Evolutionary conservation across 2,329 filamentous ascomycete genomes (phyloP), one percentile per base, ranked within the genome.

Genomic region (Decorospora gaudefroyi): DNA sequence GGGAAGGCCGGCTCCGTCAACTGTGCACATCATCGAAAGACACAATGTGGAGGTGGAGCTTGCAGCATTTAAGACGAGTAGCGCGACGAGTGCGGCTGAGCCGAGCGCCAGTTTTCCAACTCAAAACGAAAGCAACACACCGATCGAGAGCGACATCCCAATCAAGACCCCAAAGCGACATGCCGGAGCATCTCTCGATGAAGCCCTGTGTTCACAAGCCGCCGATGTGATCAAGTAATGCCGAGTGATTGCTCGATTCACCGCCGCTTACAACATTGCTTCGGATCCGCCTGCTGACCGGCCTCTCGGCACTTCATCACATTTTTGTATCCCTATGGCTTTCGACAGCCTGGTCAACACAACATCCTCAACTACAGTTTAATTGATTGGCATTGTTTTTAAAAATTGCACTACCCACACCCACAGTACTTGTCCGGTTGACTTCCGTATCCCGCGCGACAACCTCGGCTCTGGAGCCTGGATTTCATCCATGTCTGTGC

Each of bases 401-500:
- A n/a, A 30, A 23, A 2, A 13, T 27, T 23, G 38, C n/a, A 37
- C 34, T 29, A 27, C 38, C 30, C 41, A 40, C 35, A 12, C 33
- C 26, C 28, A 30, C 26, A 40, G 40, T 21, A 43, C 21, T 13
- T 19, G 27, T 36, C 36, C 27, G 25, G n/a, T n/a, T n/a, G 16
- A 36, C 12, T 28, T 33, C 42, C n/a, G n/a, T n/a, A 38, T 41
- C 40, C 17, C 30, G 15, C 21, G 19, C 27, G n/a, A 42, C 37
- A 38, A 34, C 18, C n/a, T 49, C 32, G 45, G 45, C 46, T 37
- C 29, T 36, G 30, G 25, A 28, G 23, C 37, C 36, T 19, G 40
- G 22, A 16, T 41, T n/a, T 23, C 29, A 26, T 18, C 22, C 12
- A 65, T 64, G 62, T 62, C 63, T 32, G 49, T 61, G 18, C 55